Percentiles rank a stretch among this genome's conserved stretches.
These are phyloP conservation scores for Termitomyces titanicus DNA, from an alignment of 768 basidiomycete genomes.

Conservation along the genomic window DNA sequence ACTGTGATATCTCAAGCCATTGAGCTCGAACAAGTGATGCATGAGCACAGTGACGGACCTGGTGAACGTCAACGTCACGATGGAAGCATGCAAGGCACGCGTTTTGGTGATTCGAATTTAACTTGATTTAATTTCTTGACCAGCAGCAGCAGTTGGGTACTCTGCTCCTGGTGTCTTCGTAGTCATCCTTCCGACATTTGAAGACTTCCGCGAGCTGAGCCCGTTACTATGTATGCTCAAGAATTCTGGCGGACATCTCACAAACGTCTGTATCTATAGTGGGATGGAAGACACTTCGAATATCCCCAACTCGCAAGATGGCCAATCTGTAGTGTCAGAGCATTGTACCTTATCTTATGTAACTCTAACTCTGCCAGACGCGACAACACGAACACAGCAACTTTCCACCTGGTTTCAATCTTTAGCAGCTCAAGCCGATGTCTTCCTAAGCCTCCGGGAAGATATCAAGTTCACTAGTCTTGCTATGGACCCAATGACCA, in stretches of 20 bases:
- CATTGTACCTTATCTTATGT: conserved; percentile 19
- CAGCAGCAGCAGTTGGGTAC: not conserved
- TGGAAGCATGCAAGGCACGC: not conserved
- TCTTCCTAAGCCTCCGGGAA: conserved; percentile 31
- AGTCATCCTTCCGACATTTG: conserved; percentile 28
- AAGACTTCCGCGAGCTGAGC: conserved; percentile 30
- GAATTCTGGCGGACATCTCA: conserved; percentile 24
- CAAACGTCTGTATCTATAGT: conserved; percentile 26
- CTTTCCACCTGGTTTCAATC: conserved; percentile 28
- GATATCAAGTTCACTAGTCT: conserved; percentile 19
- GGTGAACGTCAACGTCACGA: not conserved
- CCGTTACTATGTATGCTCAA: conserved; percentile 33
- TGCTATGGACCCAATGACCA: not conserved
- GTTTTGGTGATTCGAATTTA: not conserved
- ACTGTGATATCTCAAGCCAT: not conserved
- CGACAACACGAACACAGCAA: not conserved
- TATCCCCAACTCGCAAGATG: not conserved
- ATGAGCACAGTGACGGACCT: not conserved
- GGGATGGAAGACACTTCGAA: not conserved
- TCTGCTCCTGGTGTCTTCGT: conserved; percentile 23
- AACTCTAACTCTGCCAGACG: not conserved
- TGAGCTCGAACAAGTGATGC: conserved; percentile 7
- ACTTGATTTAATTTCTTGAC: too few species aligned
- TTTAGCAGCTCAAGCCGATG: conserved; percentile 23
- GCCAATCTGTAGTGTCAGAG: conserved; percentile 4